Percentiles rank a stretch among this genome's conserved stretches.
Evolutionary conservation across 768 basidiomycete species (phyloP).

Genomic region (Megacollybia marginata): DNA sequence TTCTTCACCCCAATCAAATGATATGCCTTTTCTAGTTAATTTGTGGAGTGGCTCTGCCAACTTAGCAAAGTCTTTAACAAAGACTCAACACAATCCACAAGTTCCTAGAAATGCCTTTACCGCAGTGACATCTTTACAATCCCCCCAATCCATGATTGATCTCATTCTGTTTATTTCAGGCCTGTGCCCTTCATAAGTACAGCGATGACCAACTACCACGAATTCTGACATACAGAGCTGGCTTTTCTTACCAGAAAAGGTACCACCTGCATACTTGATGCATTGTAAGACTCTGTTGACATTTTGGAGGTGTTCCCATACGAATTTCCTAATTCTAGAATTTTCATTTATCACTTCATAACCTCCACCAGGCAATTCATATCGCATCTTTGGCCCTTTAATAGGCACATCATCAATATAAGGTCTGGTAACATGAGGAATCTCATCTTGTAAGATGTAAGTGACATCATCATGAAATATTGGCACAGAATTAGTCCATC

Average conservation of each 20-base stretch:
- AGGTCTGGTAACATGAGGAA: too few relatives aligned
- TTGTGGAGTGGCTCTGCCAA: constrained; percentile 14
- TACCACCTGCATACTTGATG: constrained; percentile 15
- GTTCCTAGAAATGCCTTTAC: constrained; percentile 25
- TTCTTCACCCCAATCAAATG: constrained; percentile 21
- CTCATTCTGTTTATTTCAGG: constrained; percentile 14
- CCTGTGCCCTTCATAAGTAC: constrained; percentile 16
- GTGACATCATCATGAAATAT: constrained; percentile 23
- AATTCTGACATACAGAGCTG: constrained; percentile 12
- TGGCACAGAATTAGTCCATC: constrained; percentile 21
- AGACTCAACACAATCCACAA: constrained; percentile 17
- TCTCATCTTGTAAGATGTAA: constrained; percentile 18
- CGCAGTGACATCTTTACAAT: constrained; percentile 7
- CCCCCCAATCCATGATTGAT: constrained; percentile 14
- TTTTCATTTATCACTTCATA: constrained; percentile 20
- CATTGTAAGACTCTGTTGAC: constrained; percentile 15
- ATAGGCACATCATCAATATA: constrained; percentile 23
- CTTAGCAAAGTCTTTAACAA: constrained; percentile 20
- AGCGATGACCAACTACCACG: constrained; percentile 22
- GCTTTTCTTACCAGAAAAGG: constrained; percentile 19
- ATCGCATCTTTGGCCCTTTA: constrained; percentile 14
- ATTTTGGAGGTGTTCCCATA: constrained; percentile 19
- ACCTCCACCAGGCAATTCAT: constrained; percentile 7
- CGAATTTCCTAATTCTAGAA: constrained; percentile 15
- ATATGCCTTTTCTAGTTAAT: constrained; percentile 18